A percentile compares a stretch with the other conserved stretches of the same genome.
Conservation (phyloP, 2,329 filamentous ascomycete species). For the Xylaria polymorpha region DNA sequence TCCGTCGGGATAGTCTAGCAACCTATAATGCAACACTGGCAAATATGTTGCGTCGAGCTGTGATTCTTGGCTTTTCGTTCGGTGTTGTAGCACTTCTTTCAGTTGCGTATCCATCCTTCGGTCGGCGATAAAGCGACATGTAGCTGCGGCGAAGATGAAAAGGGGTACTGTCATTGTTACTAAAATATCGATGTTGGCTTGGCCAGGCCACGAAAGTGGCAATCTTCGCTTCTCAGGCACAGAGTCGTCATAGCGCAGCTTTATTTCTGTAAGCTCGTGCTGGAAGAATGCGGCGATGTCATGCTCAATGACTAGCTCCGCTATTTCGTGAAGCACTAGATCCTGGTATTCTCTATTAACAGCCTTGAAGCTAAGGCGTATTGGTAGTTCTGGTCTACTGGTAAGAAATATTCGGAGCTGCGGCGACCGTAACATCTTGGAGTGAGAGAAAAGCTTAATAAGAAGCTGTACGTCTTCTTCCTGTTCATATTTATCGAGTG, state of each 20-base stretch:
- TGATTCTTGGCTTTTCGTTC: conserved; percentile 25
- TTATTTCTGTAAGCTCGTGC: conserved; percentile 49
- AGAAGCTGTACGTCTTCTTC: conserved; percentile 14
- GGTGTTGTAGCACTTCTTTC: conserved; percentile 9
- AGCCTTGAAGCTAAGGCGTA: conserved; percentile 52
- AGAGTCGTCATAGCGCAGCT: conserved; percentile 39
- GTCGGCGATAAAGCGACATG: conserved; percentile 45
- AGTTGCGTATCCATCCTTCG: conserved; percentile 12
- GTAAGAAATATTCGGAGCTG: conserved; percentile 51
- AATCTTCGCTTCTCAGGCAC: conserved; percentile 26
- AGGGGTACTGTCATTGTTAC: conserved; percentile 43
- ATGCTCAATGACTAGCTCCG: conserved; percentile 45
- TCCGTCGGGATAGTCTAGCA: not conserved
- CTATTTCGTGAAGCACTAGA: conserved; percentile 54
- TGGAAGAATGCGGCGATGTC: conserved; percentile 54
- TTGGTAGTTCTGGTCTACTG: conserved; percentile 55
- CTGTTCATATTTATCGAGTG: conserved; percentile 5
- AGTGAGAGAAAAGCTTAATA: conserved; percentile 12
- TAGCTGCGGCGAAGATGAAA: conserved; percentile 49
- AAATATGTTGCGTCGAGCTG: conserved; percentile 32
- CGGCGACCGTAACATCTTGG: not conserved
- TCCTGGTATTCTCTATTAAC: conserved; percentile 48
- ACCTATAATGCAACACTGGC: conserved; percentile 21
- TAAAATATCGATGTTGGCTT: conserved; percentile 27
- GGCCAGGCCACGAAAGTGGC: conserved; percentile 48